Base-by-base conservation (phyloP, 345 rosid species). In the Cardamine chenopodiifolia region DNA sequence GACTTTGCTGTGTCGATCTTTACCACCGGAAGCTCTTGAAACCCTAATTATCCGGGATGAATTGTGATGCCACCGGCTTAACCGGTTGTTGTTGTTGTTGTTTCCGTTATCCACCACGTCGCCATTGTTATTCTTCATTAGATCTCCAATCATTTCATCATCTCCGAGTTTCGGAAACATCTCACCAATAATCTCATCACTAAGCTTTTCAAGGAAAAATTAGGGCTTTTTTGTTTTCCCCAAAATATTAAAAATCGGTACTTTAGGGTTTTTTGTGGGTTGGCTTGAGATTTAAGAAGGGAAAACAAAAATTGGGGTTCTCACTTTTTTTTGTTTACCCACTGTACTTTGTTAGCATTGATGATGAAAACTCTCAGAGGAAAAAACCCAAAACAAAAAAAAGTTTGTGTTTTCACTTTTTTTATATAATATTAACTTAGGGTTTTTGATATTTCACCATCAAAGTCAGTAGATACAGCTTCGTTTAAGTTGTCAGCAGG, bases 1-100 rank as follows among this genome's bases (percentile, higher is more conserved):
- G 0, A 95, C 98, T 82, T 95, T 95, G 84, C 99, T 95, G 82
- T 95, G 99, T 69, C 99, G 85, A 79, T 95, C 99, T 82, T 95
- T 95, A 2, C 99, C 99, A 44, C 99, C 97, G 2, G 99, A 89
- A 49, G 99, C 93, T 64, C 98, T 77, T 0, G 99, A 90, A 84
- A 92, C 99, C 95, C 98, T 89, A 81, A 92, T 87, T 52, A 95
- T 95, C 66, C 99, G 69, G 0, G 97, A 91, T 0, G 93, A 86
- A 29, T 86, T 85, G 79, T 70, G 93, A 92, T 92, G 90, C 59
- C 88, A 85, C 7, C 89, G 82, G 65, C 76, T 82, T 82, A 60
- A 49, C 68, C 73, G 70, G 81, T 71, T 77, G 31, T 65, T 77
- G 44, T 42, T 60, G 19, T n/a, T n/a, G n/a, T 35, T 56, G 22